These are phyloP conservation scores for Isatis tinctoria DNA, from an alignment of 345 rosid genomes.

Conservation along the genomic window DNA sequence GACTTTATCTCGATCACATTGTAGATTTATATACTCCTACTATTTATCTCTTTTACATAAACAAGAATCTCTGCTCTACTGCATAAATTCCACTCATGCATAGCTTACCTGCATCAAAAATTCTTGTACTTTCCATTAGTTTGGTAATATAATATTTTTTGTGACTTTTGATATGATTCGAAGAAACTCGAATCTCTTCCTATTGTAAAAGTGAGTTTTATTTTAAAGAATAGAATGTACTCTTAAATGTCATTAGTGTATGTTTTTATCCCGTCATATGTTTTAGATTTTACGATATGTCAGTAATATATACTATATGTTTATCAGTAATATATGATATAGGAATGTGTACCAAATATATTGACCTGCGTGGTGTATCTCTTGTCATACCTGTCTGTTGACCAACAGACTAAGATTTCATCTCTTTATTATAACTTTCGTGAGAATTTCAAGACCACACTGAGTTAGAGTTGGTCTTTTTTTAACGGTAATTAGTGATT, in stretches of 20 bases:
- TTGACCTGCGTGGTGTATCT: conserved; percentile 31
- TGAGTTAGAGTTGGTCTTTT: not conserved
- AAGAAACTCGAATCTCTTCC: not conserved
- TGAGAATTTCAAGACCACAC: not conserved
- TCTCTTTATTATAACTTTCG: not conserved
- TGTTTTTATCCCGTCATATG: not conserved
- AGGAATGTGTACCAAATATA: conserved; percentile 24
- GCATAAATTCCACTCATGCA: not conserved
- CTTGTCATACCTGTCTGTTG: conserved; percentile 15
- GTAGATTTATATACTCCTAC: too few relatives aligned
- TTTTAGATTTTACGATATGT: conserved; percentile 6
- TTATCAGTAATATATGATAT: conserved; percentile 14
- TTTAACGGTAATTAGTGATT: not conserved
- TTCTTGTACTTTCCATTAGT: not conserved
- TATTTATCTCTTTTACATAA: not conserved
- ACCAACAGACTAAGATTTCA: conserved; percentile 3
- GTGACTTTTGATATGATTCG: not conserved
- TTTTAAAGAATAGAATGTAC: not conserved
- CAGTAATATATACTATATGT: too few relatives aligned
- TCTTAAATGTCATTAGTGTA: not conserved
- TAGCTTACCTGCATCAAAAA: not conserved
- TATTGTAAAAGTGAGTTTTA: not conserved
- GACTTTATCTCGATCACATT: not conserved
- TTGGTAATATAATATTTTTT: not conserved
- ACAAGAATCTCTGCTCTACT: too few relatives aligned